phyloP scores from a whole-genome alignment of 2,329 filamentous ascomycete genomes.

The Ploettnerulaceae sp. region DNA sequence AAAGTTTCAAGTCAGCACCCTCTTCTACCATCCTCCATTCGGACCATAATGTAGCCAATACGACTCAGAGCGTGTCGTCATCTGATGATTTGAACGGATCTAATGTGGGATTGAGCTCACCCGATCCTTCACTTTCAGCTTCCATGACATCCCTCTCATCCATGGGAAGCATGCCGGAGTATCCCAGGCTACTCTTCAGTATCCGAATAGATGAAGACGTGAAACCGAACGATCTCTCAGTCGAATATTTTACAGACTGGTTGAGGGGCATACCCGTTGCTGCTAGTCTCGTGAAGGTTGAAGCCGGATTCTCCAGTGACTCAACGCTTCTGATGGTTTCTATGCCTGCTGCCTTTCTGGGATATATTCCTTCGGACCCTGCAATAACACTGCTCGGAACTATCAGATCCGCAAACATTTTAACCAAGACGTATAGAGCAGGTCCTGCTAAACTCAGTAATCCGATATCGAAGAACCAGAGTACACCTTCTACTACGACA shows the following conservation, averaged over 20 bases:
- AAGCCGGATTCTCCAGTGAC: conserved; percentile 18
- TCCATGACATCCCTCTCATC: too few species aligned
- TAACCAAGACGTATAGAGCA: too few species aligned
- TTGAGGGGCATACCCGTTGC: conserved; percentile 7
- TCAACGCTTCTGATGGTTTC: conserved; percentile 18
- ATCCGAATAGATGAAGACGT: conserved; percentile 15
- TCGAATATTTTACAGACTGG: conserved; percentile 16
- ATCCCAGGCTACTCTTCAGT: conserved; percentile 17
- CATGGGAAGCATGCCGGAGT: conserved; percentile 13
- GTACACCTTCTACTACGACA: too few species aligned
- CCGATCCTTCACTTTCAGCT: not conserved
- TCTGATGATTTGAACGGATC: too few species aligned
- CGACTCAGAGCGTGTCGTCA: too few species aligned
- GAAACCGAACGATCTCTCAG: conserved; percentile 9
- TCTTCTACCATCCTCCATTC: too few species aligned
- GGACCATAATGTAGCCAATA: too few species aligned
- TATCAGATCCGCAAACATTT: too few species aligned
- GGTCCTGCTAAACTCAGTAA: too few species aligned
- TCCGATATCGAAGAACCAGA: too few species aligned
- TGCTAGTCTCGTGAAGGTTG: conserved; percentile 14
- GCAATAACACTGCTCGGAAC: conserved; percentile 17
- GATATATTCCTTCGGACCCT: conserved; percentile 7
- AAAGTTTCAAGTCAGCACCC: too few species aligned
- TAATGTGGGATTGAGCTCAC: too few species aligned
- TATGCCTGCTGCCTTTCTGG: conserved; percentile 9